Base-by-base conservation (phyloP, 176 grass and related monocot genomes). In the Lolium perenne region DNA sequence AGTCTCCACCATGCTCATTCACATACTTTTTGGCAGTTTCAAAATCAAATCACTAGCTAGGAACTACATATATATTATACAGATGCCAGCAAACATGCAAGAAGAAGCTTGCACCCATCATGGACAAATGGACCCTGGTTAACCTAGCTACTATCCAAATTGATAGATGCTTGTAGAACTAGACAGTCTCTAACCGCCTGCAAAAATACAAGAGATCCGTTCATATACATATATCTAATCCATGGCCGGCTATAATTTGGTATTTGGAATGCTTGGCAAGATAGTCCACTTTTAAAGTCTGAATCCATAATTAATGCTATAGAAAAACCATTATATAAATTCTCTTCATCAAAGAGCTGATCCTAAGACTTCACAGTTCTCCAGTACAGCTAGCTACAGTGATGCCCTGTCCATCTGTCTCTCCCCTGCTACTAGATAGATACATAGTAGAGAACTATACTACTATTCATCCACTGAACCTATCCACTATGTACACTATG, bases 81-180 rank as follows among this genome's bases (percentile, higher is more conserved):
- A 66, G 18, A 46, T 23, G 10, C 9, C 17, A 55, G 80, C 74
- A 90, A 83, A 47, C 65, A 11, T 83, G 84, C 56, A 65, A 79
- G 55, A 49, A 80, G 58, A 87, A 84, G 68, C 71, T 51, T 75
- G 10, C 58, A 57, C 80, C 10, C 38, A 83, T 74, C 66, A 68
- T 91, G 25, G 85, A 91, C 85, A 91, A 87, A 75, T 80, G 89
- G 84, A 59, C 18, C 47, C 45, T 72, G 3, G 51, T 74, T 29
- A 64, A 51, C 67, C 74, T 13, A 60, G 66, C 80, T 67, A 79
- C 23, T 63, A 90, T 87, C 80, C 75, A 91, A 68, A 80, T 4
- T 29, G 87, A 75, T 60, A 82, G 63, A 90, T 87, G 68, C 25
- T 84, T 80, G 61, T 81, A n/a, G 71, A 80, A 51, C 65, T 41